Conservation (phyloP, 2,329 filamentous ascomycete species). For the Lojkania enalia region DNA sequence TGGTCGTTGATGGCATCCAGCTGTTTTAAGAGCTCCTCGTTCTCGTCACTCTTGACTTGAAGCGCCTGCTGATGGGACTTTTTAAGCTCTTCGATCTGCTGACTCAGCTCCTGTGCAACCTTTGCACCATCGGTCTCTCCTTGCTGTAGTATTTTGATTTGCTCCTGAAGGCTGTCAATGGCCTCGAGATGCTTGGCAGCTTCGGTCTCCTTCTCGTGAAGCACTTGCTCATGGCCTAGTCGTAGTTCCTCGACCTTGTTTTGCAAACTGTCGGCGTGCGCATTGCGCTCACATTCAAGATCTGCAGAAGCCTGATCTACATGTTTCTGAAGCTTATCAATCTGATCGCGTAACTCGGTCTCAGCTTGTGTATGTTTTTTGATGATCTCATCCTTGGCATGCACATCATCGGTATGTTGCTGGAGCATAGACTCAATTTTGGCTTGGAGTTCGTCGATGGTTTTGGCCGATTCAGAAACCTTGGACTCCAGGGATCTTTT, state of each 20-base stretch:
- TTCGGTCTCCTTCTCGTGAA: conserved; percentile 34
- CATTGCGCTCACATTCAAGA: conserved; percentile 35
- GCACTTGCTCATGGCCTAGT: conserved; percentile 23
- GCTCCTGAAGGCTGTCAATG: conserved; percentile 38
- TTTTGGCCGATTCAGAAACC: conserved; percentile 33
- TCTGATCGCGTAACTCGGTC: conserved; percentile 31
- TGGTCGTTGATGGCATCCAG: conserved; percentile 41
- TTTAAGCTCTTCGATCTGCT: conserved; percentile 37
- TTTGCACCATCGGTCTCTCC: conserved; percentile 38
- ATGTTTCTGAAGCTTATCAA: conserved; percentile 31
- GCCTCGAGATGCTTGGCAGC: conserved; percentile 34
- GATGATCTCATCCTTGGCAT: conserved; percentile 36
- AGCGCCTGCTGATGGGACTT: conserved; percentile 35
- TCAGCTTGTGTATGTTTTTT: conserved; percentile 25
- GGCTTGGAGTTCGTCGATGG: conserved; percentile 38
- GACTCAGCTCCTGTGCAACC: conserved; percentile 34
- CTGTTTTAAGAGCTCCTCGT: conserved; percentile 38
- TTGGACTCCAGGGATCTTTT: conserved; percentile 31
- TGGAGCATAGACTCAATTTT: conserved; percentile 35
- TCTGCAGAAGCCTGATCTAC: conserved; percentile 33
- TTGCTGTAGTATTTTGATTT: conserved; percentile 38
- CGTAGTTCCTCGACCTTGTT: conserved; percentile 35
- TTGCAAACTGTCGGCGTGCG: conserved; percentile 28
- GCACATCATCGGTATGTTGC: conserved; percentile 38
- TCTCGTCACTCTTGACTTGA: conserved; percentile 33